Evolutionary conservation across 768 basidiomycete species (phyloP).

Genomic region (Pleurotus ostreatus): DNA sequence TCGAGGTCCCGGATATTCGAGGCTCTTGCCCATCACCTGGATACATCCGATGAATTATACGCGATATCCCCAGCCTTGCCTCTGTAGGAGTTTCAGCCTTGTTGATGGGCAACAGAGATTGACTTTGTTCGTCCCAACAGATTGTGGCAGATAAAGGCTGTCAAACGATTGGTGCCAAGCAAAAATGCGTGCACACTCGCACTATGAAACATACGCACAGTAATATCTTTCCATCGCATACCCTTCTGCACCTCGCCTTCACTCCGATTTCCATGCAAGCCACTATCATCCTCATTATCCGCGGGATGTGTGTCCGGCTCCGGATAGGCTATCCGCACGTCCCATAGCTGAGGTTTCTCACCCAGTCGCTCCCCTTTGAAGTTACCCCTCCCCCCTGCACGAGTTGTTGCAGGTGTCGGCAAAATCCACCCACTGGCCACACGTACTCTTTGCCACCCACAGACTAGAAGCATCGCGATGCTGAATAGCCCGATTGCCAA

Average conservation of each 20-base stretch:
- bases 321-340: constrained; percentile 27
- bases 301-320: neutral
- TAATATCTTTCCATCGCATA: constrained; percentile 34
- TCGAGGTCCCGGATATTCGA: neutral
- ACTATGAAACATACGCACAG: constrained; percentile 28
- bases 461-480: constrained; percentile 42
- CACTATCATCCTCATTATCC: constrained; percentile 10
- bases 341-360: constrained; percentile 42
- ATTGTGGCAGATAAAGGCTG: constrained; percentile 7
- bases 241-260: constrained; percentile 10
- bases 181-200: neutral
- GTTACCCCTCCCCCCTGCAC: neutral
- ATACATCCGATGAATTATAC: neutral
- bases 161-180: neutral
- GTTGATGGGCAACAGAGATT: neutral
- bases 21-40: neutral
- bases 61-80: neutral
- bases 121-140: neutral
- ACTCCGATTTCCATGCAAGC: constrained; percentile 8
- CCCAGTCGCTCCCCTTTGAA: constrained; percentile 12
- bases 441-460: constrained; percentile 39
- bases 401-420: neutral
- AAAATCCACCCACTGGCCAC: constrained; percentile 9
- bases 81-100: neutral
- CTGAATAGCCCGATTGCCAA: constrained; percentile 55